A percentile compares a stretch with the other conserved stretches of the same genome.
These are phyloP conservation scores for Yarrowia yakushimensis DNA, from an alignment of 805 yeast genomes.

Conservation along the genomic window DNA sequence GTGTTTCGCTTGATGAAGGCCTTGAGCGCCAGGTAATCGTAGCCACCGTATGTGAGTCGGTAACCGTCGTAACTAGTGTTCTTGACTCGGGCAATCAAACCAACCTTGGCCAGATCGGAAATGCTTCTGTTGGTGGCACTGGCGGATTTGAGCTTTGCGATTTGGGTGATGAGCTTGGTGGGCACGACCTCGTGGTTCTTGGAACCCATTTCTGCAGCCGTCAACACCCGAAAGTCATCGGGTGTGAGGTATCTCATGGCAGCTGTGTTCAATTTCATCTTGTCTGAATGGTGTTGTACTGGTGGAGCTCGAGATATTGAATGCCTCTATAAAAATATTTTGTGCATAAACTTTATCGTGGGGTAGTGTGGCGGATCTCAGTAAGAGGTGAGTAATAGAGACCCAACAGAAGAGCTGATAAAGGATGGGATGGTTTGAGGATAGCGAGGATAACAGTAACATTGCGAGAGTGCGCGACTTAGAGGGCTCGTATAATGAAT, in stretches of 20 bases:
- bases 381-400: not conserved
- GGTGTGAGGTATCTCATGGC: slow-evolving; percentile 90
- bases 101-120: slow-evolving; percentile 81
- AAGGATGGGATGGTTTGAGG: not conserved
- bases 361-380: not conserved
- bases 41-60: slow-evolving; percentile 81
- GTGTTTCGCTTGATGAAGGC: slow-evolving; percentile 73
- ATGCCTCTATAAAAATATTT: slow-evolving; percentile 11
- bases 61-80: slow-evolving; percentile 96
- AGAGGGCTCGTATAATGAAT: not conserved
- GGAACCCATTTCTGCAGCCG: slow-evolving; percentile 82
- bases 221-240: slow-evolving; percentile 85
- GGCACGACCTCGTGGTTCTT: slow-evolving; percentile 95
- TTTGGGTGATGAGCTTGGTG: slow-evolving; percentile 70
- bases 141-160: slow-evolving; percentile 71
- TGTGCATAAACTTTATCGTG: slow-evolving; percentile 22
- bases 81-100: slow-evolving; percentile 69
- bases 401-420: not conserved
- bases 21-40: slow-evolving; percentile 86
- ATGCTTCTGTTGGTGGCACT: slow-evolving; percentile 77
- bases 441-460: too few relatives aligned
- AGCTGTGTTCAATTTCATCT: slow-evolving; percentile 86
- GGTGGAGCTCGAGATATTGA: not conserved
- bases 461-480: not conserved
- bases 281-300: slow-evolving; percentile 26